Evolutionary conservation across 305 asterid genomes (phyloP), one percentile per base, ranked within the genome.

Genomic region (Fraxinus angustifolia): DNA sequence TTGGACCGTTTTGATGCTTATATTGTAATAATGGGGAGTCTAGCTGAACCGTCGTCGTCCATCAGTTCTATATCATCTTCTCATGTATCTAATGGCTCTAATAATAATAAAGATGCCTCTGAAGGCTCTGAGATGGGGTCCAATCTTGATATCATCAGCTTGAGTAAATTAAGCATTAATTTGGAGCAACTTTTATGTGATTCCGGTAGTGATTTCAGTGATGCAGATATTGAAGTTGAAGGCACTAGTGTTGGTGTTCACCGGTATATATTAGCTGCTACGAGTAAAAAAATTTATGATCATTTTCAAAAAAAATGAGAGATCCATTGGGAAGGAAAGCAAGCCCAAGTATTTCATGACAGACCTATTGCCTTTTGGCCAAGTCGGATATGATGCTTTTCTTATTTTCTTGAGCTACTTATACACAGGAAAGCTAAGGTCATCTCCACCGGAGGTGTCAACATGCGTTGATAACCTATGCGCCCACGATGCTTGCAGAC

Each of bases 371-470:
- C 97, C 97, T 78, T 88, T 67, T 88, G 97, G 97, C 50, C 87
- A 79, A 65, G 84, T 92, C 42, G 92, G 95, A 35, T 85, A 86
- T 53, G 97, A 90, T 80, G 92, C 95, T 38, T 90, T 91, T 75
- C 28, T 82, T 23, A 74, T 86, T 53, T 86, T 90, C 87, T 83
- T 91, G 89, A 87, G 86, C 78, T 92, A 91, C 80, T 78, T 90
- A 86, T 92, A 91, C 36, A 88, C 95, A 3, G 97, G 95, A 8
- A 91, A 89, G 85, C 87, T 92, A 80, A 90, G 78, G 81, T 86
- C 87, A 16, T 89, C 90, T 40, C 93, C 97, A 0, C 60, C 79
- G 0, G 95, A 91, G 84, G 89, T 87, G 23, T 88, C 92, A 0
- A 91, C 95, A 1, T 92, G 97, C 77, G 93, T 87, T 26, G 89